A percentile compares a stretch with the other conserved stretches of the same genome.
phyloP scores from a whole-genome alignment of 768 basidiomycete species.

The Mrakia blollopis region DNA sequence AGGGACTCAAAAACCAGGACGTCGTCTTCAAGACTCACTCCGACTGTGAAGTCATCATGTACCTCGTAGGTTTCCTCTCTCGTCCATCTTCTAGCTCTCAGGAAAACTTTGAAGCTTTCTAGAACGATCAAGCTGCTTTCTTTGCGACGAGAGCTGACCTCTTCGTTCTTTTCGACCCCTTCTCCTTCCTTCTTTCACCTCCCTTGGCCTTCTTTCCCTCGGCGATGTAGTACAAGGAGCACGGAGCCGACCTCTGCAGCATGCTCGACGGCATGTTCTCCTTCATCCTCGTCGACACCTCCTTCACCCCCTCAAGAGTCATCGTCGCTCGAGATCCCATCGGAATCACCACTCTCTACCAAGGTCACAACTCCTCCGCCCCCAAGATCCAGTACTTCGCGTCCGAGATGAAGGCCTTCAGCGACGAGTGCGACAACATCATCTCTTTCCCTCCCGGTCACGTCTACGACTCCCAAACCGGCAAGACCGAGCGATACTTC shows the following conservation, averaged over 20 bases:
- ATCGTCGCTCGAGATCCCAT: conserved; percentile 96
- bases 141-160: neutral
- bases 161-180: neutral
- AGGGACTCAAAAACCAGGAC: conserved; percentile 54
- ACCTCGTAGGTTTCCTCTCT: conserved; percentile 57
- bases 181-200: conserved; percentile 3
- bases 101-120: neutral
- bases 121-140: too few relatives aligned
- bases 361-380: conserved; percentile 79
- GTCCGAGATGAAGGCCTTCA: conserved; percentile 88
- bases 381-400: conserved; percentile 87
- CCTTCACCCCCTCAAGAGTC: conserved; percentile 77
- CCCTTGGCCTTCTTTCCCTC: neutral
- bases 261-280: conserved; percentile 98
- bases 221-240: conserved; percentile 66
- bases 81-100: neutral
- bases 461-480: conserved; percentile 80
- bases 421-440: conserved; percentile 88
- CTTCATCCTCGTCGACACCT: conserved; percentile 91
- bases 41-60: conserved; percentile 95
- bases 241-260: conserved; percentile 65
- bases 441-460: conserved; percentile 97
- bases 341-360: conserved; percentile 97
- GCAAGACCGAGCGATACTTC: conserved; percentile 76
- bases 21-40: conserved; percentile 93